Base-by-base conservation (phyloP, 257 asterid genomes). In the Nicotiana tomentosiformis region DNA sequence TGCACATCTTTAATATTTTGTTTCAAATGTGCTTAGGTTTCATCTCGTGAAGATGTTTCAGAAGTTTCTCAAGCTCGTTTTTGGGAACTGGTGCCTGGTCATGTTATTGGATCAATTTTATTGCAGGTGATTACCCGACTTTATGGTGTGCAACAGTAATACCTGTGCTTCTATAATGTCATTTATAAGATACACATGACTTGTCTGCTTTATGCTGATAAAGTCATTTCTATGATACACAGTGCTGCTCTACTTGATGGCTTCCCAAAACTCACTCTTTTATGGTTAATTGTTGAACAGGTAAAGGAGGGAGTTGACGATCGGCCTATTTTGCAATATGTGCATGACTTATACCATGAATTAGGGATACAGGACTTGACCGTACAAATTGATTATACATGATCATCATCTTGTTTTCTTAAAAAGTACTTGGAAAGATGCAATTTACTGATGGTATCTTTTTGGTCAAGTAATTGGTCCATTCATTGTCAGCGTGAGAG, bases 21-120 rank as follows among this genome's bases (percentile, higher is more conserved):
- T 17, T 10, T 37, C 82, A 7, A 20, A 15, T 66, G 67, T 70
- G 29, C 37, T 69, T 65, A 94, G 99, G 91, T 96, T 76, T 81
- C 90, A 82, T 89, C 93, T 35, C 91, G 85, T 57, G 95, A 94
- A 82, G 94, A 93, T 79, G 85, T 94, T 82, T 81, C 86, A 26
- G 99, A 96, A 87, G 89, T 92, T 78, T 88, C 91, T 83, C 92
- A 92, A 89, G 97, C 93, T 70, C 97, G 97, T 33, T 93, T 94
- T 60, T 96, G 99, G 99, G 99, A 96, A 77, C 49, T 96, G 86
- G 97, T 91, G 78, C 99, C 99, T 0, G 97, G 99, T 78, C 93
- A 94, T 77, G 93, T 90, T 64, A 89, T 94, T 84, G 99, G 98
- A 66, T 92, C 97, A 67, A 87, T 94, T 86, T 91, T 94, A 56